Evolutionary conservation across 768 basidiomycete genomes (phyloP).

Genomic region (Psilocybe cyanescens): DNA sequence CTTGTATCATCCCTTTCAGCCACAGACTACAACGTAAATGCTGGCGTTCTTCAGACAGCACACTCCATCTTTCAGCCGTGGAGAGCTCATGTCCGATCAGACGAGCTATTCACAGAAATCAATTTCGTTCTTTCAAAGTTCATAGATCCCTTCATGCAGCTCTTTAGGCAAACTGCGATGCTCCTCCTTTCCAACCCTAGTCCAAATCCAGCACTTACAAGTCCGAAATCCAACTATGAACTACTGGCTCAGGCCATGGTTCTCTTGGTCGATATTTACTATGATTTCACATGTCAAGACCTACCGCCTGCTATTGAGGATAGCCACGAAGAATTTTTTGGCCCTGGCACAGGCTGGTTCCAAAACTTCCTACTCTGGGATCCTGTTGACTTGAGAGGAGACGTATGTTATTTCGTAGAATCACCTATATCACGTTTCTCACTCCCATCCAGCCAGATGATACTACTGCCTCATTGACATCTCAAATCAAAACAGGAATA

Average conservation of each 20-base stretch:
- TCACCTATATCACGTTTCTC: slow-evolving; percentile 3
- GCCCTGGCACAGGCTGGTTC: slow-evolving; percentile 68
- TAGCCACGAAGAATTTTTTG: slow-evolving; percentile 82
- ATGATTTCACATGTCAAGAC: slow-evolving; percentile 95
- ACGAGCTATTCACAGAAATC: slow-evolving; percentile 87
- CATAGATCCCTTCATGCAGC: slow-evolving; percentile 78
- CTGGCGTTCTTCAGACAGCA: slow-evolving; percentile 91
- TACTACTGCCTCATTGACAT: slow-evolving; percentile 80
- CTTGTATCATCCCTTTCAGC: slow-evolving; percentile 82
- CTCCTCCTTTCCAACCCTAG: slow-evolving; percentile 50
- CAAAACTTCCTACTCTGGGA: slow-evolving; percentile 85
- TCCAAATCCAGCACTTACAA: slow-evolving; percentile 36
- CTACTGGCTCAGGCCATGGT: slow-evolving; percentile 75
- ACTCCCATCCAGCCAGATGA: slow-evolving; percentile 68
- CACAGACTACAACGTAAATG: slow-evolving; percentile 82
- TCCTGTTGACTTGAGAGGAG: slow-evolving; percentile 64
- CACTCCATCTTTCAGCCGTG: slow-evolving; percentile 96
- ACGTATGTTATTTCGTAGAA: slow-evolving; percentile 50
- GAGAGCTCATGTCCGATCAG: slow-evolving; percentile 88
- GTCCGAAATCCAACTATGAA: slow-evolving; percentile 43
- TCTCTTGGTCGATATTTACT: slow-evolving; percentile 84
- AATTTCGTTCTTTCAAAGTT: slow-evolving; percentile 88
- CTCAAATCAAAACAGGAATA: slow-evolving; percentile 86
- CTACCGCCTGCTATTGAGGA: slow-evolving; percentile 95
- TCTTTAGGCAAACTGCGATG: slow-evolving; percentile 72